Base-by-base conservation (phyloP, 1,284 basidiomycete genomes). In the Takashimella tepidaria region DNA sequence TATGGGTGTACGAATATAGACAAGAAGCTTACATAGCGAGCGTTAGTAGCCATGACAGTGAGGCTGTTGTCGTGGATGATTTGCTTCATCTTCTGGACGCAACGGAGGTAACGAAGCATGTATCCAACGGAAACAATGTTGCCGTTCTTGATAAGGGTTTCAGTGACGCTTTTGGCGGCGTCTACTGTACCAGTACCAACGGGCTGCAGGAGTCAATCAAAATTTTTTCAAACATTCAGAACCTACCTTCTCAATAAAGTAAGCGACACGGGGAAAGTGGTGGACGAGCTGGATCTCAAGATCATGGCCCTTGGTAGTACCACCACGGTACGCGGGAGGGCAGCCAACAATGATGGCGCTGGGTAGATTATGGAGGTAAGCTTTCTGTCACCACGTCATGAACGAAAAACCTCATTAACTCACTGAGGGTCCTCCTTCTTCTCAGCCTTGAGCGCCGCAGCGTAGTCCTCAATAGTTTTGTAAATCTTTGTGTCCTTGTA, bases 11-110 rank as follows among this genome's bases (percentile, higher is more conserved):
- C n/a, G 22, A 16, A 26, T n/a, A 20, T 10, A 25, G 25, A 19
- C 45, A 25, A 16, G 21, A 25, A 10, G 67, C 70, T 64, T 40
- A 92, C 90, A 77, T 98, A 98, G 59, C 93, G 88, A 8, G 92
- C 93, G 63, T 93, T 87, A 51, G 93, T 97, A 49, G 88, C 83
- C 93, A 98, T 98, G 55, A 98, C 92, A n/a, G 87, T 88, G 56
- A 98, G 82, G 70, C 92, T 83, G 75, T 97, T 96, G 59, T 95
- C 92, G 68, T 91, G 81, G 70, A 98, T 89, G 73, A 98, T 93
- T 59, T 87, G 83, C 78, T 98, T 97, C 91, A 98, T 98, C 83
- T 88, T 88, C 78, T 98, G 95, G 20, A 96, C 91, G 48, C 90
- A 92, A 75, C 87, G 88, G 66, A 95, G 81, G 78, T 96, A 96